Evolutionary conservation across 495 filamentous ascomycete species (phyloP).

Genomic region (Rusavskia elegans): DNA sequence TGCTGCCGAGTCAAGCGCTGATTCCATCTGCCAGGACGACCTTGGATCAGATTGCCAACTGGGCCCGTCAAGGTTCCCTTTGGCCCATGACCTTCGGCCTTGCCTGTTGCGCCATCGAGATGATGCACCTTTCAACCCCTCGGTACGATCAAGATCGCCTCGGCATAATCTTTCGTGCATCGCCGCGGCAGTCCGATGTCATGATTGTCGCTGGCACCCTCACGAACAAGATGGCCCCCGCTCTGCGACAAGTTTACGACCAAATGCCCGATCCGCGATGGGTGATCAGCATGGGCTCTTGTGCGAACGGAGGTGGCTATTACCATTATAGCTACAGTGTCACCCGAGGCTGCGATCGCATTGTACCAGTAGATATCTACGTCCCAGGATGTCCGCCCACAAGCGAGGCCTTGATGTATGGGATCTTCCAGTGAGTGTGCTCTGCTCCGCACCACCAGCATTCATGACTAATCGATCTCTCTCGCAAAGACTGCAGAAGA

Average conservation of each 20-base stretch:
- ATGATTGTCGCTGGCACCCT: slow-evolving; percentile 92
- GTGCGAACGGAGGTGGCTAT: slow-evolving; percentile 86
- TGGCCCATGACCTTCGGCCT: slow-evolving; percentile 93
- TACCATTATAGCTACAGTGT: slow-evolving; percentile 91
- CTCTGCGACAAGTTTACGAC: slow-evolving; percentile 78
- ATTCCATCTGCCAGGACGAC: slow-evolving; percentile 41
- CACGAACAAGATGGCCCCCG: slow-evolving; percentile 92
- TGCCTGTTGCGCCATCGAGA: slow-evolving; percentile 84
- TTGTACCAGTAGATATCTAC: slow-evolving; percentile 86
- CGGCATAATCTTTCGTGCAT: slow-evolving; percentile 88
- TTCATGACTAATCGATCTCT: neutral
- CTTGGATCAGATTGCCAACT: slow-evolving; percentile 69
- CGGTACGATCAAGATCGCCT: slow-evolving; percentile 88
- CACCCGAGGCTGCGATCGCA: slow-evolving; percentile 71
- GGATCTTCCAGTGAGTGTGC: slow-evolving; percentile 45
- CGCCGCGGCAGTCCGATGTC: slow-evolving; percentile 79
- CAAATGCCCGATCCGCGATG: slow-evolving; percentile 91
- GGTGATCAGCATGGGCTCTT: slow-evolving; percentile 85
- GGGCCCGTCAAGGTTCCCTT: slow-evolving; percentile 74
- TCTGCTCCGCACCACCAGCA: neutral
- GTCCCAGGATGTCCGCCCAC: slow-evolving; percentile 87
- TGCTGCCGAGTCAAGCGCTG: no score
- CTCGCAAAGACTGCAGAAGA: slow-evolving; percentile 48
- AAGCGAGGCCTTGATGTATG: slow-evolving; percentile 75
- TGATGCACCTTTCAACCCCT: slow-evolving; percentile 90